These are phyloP conservation scores for Xylaria grammica DNA, from an alignment of 495 filamentous ascomycete species.

Conservation along the genomic window DNA sequence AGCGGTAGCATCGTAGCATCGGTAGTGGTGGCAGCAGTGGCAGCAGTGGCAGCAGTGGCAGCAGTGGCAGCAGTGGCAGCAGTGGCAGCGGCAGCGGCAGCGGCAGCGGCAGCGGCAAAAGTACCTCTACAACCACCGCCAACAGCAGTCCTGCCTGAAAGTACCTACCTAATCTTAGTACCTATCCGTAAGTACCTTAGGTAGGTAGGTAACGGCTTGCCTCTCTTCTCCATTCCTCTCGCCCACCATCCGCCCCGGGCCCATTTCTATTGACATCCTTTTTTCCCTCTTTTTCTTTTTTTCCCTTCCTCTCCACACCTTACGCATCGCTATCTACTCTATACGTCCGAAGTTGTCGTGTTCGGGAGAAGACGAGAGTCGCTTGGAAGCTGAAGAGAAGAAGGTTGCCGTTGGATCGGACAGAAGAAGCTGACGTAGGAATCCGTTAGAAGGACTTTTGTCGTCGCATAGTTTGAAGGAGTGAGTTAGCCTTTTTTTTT, in stretches of 20 bases:
- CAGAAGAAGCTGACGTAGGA: slow-evolving; percentile 14
- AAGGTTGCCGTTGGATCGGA: slow-evolving; percentile 26
- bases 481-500: slow-evolving; percentile 31
- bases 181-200: no score
- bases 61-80: no score
- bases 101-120: background rate
- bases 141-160: slow-evolving; percentile 17
- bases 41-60: no score
- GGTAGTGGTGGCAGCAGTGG: background rate
- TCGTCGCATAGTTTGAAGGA: slow-evolving; percentile 18
- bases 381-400: slow-evolving; percentile 30
- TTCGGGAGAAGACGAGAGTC: slow-evolving; percentile 27
- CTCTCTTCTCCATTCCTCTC: slow-evolving; percentile 9
- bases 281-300: slow-evolving; percentile 21
- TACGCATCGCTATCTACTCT: slow-evolving; percentile 17
- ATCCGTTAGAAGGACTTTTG: background rate
- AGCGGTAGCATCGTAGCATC: background rate
- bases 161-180: no score
- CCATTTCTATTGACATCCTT: slow-evolving; percentile 16
- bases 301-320: slow-evolving; percentile 23
- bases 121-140: background rate
- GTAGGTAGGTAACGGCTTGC: slow-evolving; percentile 11
- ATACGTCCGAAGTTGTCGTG: slow-evolving; percentile 24
- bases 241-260: background rate
- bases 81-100: no score